phyloP scores from a whole-genome alignment of 2,329 filamentous ascomycete species.

The Cryphonectria nitschkei region DNA sequence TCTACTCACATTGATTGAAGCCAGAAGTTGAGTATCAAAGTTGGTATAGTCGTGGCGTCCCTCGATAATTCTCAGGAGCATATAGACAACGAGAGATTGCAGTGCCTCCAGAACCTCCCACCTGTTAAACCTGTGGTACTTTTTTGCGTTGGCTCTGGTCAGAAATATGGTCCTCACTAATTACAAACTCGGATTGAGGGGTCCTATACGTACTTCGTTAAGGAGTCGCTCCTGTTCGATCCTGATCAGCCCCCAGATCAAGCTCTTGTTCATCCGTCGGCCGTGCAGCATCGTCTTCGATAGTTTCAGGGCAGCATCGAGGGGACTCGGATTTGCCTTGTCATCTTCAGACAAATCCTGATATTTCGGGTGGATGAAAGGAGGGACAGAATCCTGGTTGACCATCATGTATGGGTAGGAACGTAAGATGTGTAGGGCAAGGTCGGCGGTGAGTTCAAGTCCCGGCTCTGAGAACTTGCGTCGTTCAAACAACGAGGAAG shows the following conservation, averaged over 20 bases:
- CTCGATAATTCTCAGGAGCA: slow-evolving; percentile 21
- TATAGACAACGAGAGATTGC: slow-evolving; percentile 21
- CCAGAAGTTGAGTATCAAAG: slow-evolving; percentile 20
- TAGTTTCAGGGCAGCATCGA: slow-evolving; percentile 16
- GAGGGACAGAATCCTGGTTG: slow-evolving; percentile 16
- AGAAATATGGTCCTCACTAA: slow-evolving; percentile 11
- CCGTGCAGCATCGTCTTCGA: slow-evolving; percentile 21
- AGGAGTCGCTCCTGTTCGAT: slow-evolving; percentile 25
- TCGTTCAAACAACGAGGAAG: slow-evolving; percentile 21
- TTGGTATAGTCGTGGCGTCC: slow-evolving; percentile 24
- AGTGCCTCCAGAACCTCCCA: slow-evolving; percentile 23
- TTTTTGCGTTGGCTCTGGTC: slow-evolving; percentile 10
- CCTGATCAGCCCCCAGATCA: slow-evolving; percentile 21
- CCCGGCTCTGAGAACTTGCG: slow-evolving; percentile 15
- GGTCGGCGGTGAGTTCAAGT: slow-evolving; percentile 17
- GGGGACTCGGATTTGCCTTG: slow-evolving; percentile 11
- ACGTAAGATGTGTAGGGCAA: slow-evolving; percentile 23
- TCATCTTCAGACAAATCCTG: slow-evolving; percentile 13
- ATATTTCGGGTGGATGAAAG: slow-evolving; percentile 22
- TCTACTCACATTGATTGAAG: slow-evolving; percentile 18
- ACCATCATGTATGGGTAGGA: slow-evolving; percentile 21
- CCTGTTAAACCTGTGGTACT: slow-evolving; percentile 22
- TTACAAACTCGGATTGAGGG: slow-evolving; percentile 3
- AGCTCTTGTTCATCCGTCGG: slow-evolving; percentile 20
- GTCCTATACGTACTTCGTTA: slow-evolving; percentile 16